These are phyloP conservation scores for Salix dunnii DNA, from an alignment of 345 rosid genomes.

Conservation along the genomic window DNA sequence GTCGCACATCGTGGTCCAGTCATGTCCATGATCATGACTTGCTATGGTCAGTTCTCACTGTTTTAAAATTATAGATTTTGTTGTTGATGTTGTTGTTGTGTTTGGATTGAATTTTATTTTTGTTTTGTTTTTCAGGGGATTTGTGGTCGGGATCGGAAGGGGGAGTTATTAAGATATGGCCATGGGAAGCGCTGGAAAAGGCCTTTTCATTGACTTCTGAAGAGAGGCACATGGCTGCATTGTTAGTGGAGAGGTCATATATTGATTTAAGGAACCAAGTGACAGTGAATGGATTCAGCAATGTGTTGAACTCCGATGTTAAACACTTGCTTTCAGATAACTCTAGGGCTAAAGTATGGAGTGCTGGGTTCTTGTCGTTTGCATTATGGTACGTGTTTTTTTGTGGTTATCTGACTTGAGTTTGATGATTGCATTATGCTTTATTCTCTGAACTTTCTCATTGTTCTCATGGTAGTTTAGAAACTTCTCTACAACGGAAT, in stretches of 20 bases:
- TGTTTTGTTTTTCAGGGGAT: conserved; percentile 56
- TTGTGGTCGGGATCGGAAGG: conserved; percentile 94
- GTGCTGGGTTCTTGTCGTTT: conserved; percentile 64
- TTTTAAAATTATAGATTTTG: too few relatives aligned
- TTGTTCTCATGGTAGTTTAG: not conserved
- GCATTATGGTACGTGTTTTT: conserved; percentile 65
- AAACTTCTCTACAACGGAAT: not conserved
- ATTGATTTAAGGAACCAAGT: conserved; percentile 86
- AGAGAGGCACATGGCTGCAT: conserved; percentile 88
- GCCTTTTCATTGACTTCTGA: conserved; percentile 72
- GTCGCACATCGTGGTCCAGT: conserved; percentile 28
- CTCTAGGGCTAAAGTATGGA: conserved; percentile 80
- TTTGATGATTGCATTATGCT: not conserved
- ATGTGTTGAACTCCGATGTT: conserved; percentile 43
- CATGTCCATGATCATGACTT: conserved; percentile 22
- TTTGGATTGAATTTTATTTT: not conserved
- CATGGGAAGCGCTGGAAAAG: conserved; percentile 90
- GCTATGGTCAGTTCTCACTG: conserved; percentile 15
- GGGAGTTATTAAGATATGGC: conserved; percentile 82
- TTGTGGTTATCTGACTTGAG: not conserved
- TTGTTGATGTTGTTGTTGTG: not conserved
- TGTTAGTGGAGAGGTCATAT: conserved; percentile 85
- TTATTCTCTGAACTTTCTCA: not conserved
- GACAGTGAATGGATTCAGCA: conserved; percentile 68
- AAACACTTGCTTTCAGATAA: conserved; percentile 69